These are phyloP conservation scores for Aspergillus eucalypticola DNA, from an alignment of 2,329 filamentous ascomycete species.

Conservation along the genomic window DNA sequence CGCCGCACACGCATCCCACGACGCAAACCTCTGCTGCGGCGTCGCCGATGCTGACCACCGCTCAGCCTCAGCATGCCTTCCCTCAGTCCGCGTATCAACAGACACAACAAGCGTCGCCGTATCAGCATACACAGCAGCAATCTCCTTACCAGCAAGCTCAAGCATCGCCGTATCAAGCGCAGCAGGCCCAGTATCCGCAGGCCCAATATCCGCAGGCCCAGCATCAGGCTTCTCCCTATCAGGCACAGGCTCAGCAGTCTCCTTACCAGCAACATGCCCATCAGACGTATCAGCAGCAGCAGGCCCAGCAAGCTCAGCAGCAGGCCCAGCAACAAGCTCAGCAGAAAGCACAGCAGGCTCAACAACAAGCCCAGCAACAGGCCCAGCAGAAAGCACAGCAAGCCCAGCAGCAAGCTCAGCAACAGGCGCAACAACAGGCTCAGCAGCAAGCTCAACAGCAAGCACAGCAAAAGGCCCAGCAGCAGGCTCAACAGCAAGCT, in stretches of 20 bases:
- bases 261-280: conserved; percentile 19
- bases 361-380: conserved; percentile 9
- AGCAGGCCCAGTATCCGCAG: conserved; percentile 8
- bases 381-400: conserved; percentile 6
- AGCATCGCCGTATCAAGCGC: conserved; percentile 13
- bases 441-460: neutral
- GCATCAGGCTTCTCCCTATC: conserved; percentile 18
- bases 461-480: neutral
- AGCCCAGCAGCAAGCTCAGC: neutral
- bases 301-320: conserved; percentile 8
- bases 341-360: conserved; percentile 17
- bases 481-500: neutral
- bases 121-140: conserved; percentile 7
- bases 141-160: conserved; percentile 11
- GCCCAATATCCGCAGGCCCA: conserved; percentile 21
- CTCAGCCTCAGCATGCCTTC: conserved; percentile 19
- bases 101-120: conserved; percentile 6
- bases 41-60: conserved; percentile 22
- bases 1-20: conserved; percentile 16
- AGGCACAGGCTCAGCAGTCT: conserved; percentile 19
- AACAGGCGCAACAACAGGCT: neutral
- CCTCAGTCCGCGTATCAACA: conserved; percentile 11
- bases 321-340: conserved; percentile 19
- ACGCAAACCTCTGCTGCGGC: conserved; percentile 16
- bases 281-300: conserved; percentile 13